Conservation (phyloP, 2,329 filamentous ascomycete species). For the Ilyonectria sp. region DNA sequence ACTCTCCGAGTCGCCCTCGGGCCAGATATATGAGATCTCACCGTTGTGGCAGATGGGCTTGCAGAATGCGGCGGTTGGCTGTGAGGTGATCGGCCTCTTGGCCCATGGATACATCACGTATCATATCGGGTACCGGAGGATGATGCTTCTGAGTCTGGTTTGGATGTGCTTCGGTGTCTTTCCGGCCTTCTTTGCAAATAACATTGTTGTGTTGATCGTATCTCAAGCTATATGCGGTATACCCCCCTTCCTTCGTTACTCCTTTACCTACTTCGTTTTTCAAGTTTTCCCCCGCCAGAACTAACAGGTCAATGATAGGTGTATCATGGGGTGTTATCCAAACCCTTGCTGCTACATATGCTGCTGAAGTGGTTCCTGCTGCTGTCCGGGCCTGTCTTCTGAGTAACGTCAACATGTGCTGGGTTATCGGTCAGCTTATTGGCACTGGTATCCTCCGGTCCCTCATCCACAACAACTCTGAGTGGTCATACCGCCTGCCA, state of each 20-base stretch:
- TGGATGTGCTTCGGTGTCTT: conserved; percentile 56
- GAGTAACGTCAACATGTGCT: conserved; percentile 60
- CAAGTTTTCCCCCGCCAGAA: too few species aligned
- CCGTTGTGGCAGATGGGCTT: conserved; percentile 64
- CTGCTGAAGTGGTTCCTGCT: conserved; percentile 56
- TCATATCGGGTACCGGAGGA: conserved; percentile 56
- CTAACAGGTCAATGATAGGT: too few species aligned
- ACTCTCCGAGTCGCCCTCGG: conserved; percentile 11
- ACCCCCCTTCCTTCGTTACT: conserved; percentile 33
- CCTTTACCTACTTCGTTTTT: too few species aligned
- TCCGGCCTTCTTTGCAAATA: conserved; percentile 58
- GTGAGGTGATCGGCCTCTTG: conserved; percentile 61
- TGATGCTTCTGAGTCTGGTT: conserved; percentile 55
- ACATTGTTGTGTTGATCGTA: conserved; percentile 52
- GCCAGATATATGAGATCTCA: conserved; percentile 54
- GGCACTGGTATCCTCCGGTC: conserved; percentile 52
- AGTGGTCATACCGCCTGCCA: conserved; percentile 50
- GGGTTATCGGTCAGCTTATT: conserved; percentile 58
- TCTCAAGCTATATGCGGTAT: conserved; percentile 56
- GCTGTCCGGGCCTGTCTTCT: conserved; percentile 53
- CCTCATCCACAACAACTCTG: conserved; percentile 39
- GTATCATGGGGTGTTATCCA: conserved; percentile 52
- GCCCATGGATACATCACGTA: conserved; percentile 61
- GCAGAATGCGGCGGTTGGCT: conserved; percentile 59
- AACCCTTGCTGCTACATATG: conserved; percentile 57